Base-by-base conservation (phyloP, 2,329 filamentous ascomycete genomes). In the Exophiala bonariae region DNA sequence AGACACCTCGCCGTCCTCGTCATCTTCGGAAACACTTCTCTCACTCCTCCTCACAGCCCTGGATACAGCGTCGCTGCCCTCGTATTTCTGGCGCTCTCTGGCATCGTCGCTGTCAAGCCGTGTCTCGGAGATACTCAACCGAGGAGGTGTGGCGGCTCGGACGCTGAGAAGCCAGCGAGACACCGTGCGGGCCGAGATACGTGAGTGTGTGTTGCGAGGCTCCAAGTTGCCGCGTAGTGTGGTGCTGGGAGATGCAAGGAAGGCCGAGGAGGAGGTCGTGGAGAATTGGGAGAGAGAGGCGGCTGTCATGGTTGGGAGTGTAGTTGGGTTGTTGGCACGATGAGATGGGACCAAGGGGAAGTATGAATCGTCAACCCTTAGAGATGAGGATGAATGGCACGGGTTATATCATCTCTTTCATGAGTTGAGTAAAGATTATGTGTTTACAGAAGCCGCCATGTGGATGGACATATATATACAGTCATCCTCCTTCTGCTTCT, bases 31-130 rank as follows among this genome's bases (percentile, higher is more conserved):
- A 7, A 44, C 33, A 8, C 78, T 96, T 33, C 76, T 96, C 0
- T 80, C 85, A 47, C 85, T 85, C 0, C 72, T 96, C 0, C 78
- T 95, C 7, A 73, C 80, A 9, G 76, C 85, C n/a, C 79, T 99
- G 6, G 93, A 97, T 67, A 96, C 90, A 0, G 82, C 87, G 0
- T 93, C 88, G 2, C 73, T 99, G 13, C 83, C 89, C 1, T 92
- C 87, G 1, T 95, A 92, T 66, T 99, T 96, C 71, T 99, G 93
- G 90, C 80, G 93, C 43, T 87, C 86, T 7, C 79, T 97, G 61
- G 93, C 93, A 0, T 82, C 86, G 1, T 85, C 82, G 46, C 75
- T 97, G 49, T 81, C 86, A 3, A 74, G 83, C 0, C 80, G 88
- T 17, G 89, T 96, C 0, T 85, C 90, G 65, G 92, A 97, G 56